A percentile compares a stretch with the other conserved stretches of the same genome.
phyloP scores from a whole-genome alignment of 73 alveolate species.

The Blepharisma japonicum region DNA sequence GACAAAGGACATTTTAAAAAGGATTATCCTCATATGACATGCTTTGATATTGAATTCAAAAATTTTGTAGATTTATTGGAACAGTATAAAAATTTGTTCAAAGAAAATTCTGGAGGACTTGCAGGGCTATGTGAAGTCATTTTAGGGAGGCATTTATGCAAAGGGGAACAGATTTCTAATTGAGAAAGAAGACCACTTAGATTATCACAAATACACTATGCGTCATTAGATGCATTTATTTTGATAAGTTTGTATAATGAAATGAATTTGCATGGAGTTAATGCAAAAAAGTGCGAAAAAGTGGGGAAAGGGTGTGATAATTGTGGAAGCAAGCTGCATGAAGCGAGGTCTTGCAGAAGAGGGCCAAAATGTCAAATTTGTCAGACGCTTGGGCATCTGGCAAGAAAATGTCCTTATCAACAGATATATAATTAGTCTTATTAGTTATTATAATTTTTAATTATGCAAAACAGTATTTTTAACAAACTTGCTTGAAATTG shows the following conservation, averaged over 20 bases:
- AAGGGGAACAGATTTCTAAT: conserved; percentile 81
- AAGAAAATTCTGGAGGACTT: conserved; percentile 18
- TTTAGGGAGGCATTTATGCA: conserved; percentile 43
- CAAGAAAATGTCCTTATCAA: not conserved
- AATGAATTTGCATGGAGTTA: too few species aligned
- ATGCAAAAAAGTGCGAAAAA: too few species aligned
- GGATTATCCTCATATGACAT: not conserved
- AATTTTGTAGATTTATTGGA: conserved; percentile 7
- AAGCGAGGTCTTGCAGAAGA: not conserved
- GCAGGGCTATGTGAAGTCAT: not conserved
- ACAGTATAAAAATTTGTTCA: not conserved
- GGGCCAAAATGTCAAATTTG: conserved; percentile 11
- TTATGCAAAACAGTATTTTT: too few species aligned
- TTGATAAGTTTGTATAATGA: conserved; percentile 22
- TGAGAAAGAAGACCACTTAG: conserved; percentile 89
- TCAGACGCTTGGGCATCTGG: not conserved
- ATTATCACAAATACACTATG: conserved; percentile 83
- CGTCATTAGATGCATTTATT: conserved; percentile 87
- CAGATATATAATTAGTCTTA: not conserved
- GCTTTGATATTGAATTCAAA: not conserved
- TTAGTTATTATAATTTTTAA: not conserved
- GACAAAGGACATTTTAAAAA: not conserved
- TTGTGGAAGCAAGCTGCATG: conserved; percentile 12
- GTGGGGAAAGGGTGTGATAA: not conserved
- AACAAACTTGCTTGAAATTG: too few species aligned